Evolutionary conservation across 2,329 filamentous ascomycete species (phyloP).

Genomic region (Scedosporium minutisporum): DNA sequence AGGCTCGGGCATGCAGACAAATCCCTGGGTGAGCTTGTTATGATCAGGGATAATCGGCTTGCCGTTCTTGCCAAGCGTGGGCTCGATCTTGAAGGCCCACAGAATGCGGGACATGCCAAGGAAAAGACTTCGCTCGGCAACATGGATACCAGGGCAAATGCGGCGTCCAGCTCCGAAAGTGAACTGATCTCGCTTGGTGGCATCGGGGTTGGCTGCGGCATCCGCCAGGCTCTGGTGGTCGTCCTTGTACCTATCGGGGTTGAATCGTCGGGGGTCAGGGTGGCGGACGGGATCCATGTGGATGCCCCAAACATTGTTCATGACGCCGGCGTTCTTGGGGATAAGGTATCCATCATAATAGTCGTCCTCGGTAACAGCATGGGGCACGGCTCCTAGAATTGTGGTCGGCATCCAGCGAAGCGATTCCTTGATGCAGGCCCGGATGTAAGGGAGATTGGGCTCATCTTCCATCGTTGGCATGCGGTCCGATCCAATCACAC

Average conservation of each 20-base stretch:
- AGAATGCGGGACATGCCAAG: constrained; percentile 36
- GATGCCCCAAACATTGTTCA: constrained; percentile 35
- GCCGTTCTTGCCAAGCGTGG: constrained; percentile 11
- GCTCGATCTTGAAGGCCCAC: constrained; percentile 34
- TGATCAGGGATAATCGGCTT: constrained; percentile 9
- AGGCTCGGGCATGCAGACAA: constrained; percentile 9
- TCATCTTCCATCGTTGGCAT: constrained; percentile 33
- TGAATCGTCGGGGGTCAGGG: constrained; percentile 29
- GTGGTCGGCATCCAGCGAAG: constrained; percentile 34
- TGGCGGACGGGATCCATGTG: constrained; percentile 34
- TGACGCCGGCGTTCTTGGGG: constrained; percentile 29
- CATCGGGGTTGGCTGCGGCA: constrained; percentile 19
- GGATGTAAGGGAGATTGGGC: constrained; percentile 33
- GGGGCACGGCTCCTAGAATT: constrained; percentile 24
- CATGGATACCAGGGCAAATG: constrained; percentile 47
- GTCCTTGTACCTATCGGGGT: constrained; percentile 26
- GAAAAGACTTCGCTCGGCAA: constrained; percentile 39
- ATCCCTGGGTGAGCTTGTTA: constrained; percentile 10
- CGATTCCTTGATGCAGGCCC: constrained; percentile 32
- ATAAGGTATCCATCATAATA: constrained; percentile 29
- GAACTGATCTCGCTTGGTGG: constrained; percentile 39
- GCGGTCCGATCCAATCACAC: constrained; percentile 29
- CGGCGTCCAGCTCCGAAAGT: constrained; percentile 46
- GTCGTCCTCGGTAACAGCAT: constrained; percentile 26
- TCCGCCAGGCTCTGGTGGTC: constrained; percentile 19